A percentile compares a stretch with the other conserved stretches of the same genome.
These are phyloP conservation scores for Pseudomonodictys pantanalensis DNA, from an alignment of 495 filamentous ascomycete genomes.

Conservation along the genomic window DNA sequence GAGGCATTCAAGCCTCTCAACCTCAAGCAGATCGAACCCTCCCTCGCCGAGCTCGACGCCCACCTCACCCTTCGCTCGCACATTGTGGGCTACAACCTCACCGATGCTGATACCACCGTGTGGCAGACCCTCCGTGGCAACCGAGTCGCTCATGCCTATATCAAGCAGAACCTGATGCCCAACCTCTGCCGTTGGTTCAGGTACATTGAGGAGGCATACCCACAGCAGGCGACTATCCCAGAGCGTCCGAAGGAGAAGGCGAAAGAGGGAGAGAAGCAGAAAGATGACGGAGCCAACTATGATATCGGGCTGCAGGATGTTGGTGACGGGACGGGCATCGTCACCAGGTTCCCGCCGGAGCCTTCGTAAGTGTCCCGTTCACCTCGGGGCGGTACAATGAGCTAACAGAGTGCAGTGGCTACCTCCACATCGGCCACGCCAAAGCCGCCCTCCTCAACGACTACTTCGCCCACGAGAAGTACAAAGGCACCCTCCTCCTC, in stretches of 20 bases:
- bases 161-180: conserved; percentile 71
- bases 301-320: conserved; percentile 81
- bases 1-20: conserved; percentile 57
- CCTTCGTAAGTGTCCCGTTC: conserved; percentile 64
- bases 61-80: conserved; percentile 84
- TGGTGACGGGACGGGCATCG: conserved; percentile 78
- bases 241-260: conserved; percentile 55
- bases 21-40: conserved; percentile 76
- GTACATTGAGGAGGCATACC: conserved; percentile 78
- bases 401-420: conserved; percentile 54
- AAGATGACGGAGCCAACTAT: conserved; percentile 83
- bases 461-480: conserved; percentile 88
- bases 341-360: conserved; percentile 93
- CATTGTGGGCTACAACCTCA: conserved; percentile 76
- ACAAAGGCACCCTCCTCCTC: conserved; percentile 76
- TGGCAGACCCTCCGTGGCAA: conserved; percentile 86
- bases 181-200: conserved; percentile 87
- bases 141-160: conserved; percentile 73
- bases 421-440: conserved; percentile 90
- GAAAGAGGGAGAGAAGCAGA: conserved; percentile 61
- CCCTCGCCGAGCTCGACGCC: conserved; percentile 73
- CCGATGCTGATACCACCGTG: conserved; percentile 73
- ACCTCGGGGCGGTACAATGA: neutral
- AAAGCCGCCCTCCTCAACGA: conserved; percentile 91
- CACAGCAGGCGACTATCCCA: conserved; percentile 46